Percentiles rank a stretch among this genome's conserved stretches.
Conservation (phyloP, 2,329 filamentous ascomycete species). For the Byssothecium circinans region DNA sequence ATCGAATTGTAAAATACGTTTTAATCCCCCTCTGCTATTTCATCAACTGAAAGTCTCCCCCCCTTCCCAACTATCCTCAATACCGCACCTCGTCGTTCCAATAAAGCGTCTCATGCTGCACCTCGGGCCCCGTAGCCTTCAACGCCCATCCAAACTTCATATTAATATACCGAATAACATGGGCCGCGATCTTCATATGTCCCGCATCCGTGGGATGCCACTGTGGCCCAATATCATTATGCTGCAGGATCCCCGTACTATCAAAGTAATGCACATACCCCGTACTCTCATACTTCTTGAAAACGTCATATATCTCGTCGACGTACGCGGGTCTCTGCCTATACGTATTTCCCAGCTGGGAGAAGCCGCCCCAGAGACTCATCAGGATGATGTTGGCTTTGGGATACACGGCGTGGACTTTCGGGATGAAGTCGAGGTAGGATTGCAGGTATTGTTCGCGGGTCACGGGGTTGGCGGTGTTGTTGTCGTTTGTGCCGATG, state of each 20-base stretch:
- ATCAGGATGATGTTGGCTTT: slow-evolving; percentile 47
- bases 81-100: slow-evolving; percentile 22
- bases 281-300: slow-evolving; percentile 54
- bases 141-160: slow-evolving; percentile 60
- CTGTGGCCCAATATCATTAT: slow-evolving; percentile 61
- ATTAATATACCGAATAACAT: slow-evolving; percentile 61
- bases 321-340: slow-evolving; percentile 52
- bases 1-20: too few relatives aligned
- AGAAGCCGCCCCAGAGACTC: slow-evolving; percentile 59
- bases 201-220: slow-evolving; percentile 65
- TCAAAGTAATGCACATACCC: slow-evolving; percentile 65
- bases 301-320: slow-evolving; percentile 55
- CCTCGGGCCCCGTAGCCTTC: slow-evolving; percentile 58
- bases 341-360: slow-evolving; percentile 54
- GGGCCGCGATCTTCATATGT: slow-evolving; percentile 62
- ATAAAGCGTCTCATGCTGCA: slow-evolving; percentile 41
- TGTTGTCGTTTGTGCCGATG: slow-evolving; percentile 52
- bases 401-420: slow-evolving; percentile 47
- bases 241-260: slow-evolving; percentile 62
- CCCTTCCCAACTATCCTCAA: slow-evolving; percentile 1
- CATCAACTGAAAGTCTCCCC: neutral
- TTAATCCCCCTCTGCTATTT: too few relatives aligned
- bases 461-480: slow-evolving; percentile 47
- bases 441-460: slow-evolving; percentile 40
- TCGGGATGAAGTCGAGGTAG: slow-evolving; percentile 48